phyloP scores from a whole-genome alignment of 305 asterid species.

The Solanum hybrid region DNA sequence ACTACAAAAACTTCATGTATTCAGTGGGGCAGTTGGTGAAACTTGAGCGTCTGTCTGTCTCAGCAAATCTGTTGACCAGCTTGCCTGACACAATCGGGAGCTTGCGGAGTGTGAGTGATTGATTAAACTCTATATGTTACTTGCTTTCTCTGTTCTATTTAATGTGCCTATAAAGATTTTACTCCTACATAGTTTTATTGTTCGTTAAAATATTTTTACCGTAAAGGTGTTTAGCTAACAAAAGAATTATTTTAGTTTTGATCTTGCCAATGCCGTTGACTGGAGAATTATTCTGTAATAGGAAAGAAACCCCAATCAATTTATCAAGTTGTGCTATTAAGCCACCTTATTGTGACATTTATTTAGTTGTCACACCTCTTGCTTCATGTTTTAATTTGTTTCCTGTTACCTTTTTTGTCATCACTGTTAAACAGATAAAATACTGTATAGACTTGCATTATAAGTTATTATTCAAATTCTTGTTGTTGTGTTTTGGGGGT shows the following conservation, averaged over 20 bases:
- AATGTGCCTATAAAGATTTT: background rate
- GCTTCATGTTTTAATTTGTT: background rate
- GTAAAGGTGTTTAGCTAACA: background rate
- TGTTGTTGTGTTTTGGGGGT: background rate
- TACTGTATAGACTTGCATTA: background rate
- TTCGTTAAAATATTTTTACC: background rate
- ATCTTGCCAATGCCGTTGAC: background rate
- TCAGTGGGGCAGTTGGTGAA: conserved; percentile 98
- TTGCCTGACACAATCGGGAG: conserved; percentile 95
- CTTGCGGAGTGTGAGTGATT: conserved; percentile 84
- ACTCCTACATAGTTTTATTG: background rate
- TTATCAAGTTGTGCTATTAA: background rate
- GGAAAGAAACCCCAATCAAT: background rate
- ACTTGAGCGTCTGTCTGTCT: conserved; percentile 77
- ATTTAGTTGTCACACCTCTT: background rate
- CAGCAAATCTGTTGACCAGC: conserved; percentile 47
- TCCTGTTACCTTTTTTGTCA: background rate
- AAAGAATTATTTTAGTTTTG: background rate
- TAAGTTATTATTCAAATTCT: background rate
- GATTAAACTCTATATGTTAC: background rate
- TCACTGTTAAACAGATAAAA: background rate
- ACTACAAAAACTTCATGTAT: conserved; percentile 7
- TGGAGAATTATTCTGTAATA: background rate
- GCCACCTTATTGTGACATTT: background rate
- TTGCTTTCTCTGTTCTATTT: background rate